phyloP scores from a whole-genome alignment of 2,329 filamentous ascomycete species.

The Orbilia oligospora region DNA sequence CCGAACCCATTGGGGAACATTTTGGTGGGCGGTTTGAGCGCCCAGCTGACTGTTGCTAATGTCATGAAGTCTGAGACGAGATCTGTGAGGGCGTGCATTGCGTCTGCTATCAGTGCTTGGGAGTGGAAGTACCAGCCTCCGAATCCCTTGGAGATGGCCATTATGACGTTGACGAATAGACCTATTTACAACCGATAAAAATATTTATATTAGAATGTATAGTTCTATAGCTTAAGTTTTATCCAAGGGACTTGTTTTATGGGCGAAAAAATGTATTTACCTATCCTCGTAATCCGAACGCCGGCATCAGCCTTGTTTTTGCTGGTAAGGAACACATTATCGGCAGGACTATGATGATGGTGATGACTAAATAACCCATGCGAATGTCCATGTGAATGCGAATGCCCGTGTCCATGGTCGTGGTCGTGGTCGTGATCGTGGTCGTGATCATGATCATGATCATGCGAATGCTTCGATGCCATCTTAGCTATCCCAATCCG shows the following conservation, averaged over 20 bases:
- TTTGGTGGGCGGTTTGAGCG: slow-evolving; percentile 84
- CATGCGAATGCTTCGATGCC: slow-evolving; percentile 66
- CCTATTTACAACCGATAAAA: slow-evolving; percentile 68
- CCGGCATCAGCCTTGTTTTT: slow-evolving; percentile 90
- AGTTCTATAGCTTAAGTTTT: no score
- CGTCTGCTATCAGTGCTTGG: slow-evolving; percentile 88
- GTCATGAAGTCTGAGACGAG: slow-evolving; percentile 95
- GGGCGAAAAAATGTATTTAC: not conserved
- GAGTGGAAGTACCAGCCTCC: slow-evolving; percentile 96
- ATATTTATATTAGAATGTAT: not conserved
- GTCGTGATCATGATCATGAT: slow-evolving; percentile 61
- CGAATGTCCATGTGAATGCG: slow-evolving; percentile 68
- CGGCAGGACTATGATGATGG: slow-evolving; percentile 82
- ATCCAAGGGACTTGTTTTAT: no score
- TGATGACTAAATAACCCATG: slow-evolving; percentile 73
- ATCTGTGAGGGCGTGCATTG: slow-evolving; percentile 94
- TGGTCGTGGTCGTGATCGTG: slow-evolving; percentile 64
- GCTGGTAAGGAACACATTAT: slow-evolving; percentile 85
- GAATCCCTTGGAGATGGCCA: slow-evolving; percentile 92
- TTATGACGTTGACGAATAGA: slow-evolving; percentile 88
- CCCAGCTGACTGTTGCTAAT: slow-evolving; percentile 93
- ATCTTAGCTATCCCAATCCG: slow-evolving; percentile 43
- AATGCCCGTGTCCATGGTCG: slow-evolving; percentile 66
- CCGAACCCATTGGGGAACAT: slow-evolving; percentile 92
- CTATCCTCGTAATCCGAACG: slow-evolving; percentile 89